A percentile compares a stretch with the other conserved stretches of the same genome.
Conservation (phyloP, 2,329 filamentous ascomycete species). For the Penicillium sp. region DNA sequence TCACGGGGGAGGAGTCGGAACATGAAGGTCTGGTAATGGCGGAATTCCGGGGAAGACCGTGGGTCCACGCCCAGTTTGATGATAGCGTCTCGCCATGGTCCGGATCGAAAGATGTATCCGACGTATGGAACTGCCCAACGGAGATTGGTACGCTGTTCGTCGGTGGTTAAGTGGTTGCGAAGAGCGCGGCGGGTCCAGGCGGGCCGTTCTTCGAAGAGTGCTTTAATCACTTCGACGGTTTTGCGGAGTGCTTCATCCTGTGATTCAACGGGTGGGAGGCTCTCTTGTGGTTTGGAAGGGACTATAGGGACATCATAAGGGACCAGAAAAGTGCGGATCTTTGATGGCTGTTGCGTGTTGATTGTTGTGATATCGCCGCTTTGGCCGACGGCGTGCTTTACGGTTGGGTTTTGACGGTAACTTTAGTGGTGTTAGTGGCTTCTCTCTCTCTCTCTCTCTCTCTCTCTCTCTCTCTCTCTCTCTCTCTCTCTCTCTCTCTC, state of each 20-base stretch:
- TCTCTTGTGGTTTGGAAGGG: constrained; percentile 64
- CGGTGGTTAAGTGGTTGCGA: constrained; percentile 67
- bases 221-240: constrained; percentile 66
- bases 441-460: not conserved
- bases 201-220: constrained; percentile 73
- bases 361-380: constrained; percentile 63
- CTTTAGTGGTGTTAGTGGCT: constrained; percentile 49
- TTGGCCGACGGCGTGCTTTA: constrained; percentile 64
- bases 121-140: constrained; percentile 80
- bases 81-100: constrained; percentile 88
- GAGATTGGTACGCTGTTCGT: constrained; percentile 59
- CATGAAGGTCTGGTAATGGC: constrained; percentile 85
- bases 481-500: not conserved
- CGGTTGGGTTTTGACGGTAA: constrained; percentile 84
- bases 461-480: not conserved
- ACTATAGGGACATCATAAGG: constrained; percentile 65
- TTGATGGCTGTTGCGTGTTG: constrained; percentile 61
- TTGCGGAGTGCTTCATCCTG: constrained; percentile 64
- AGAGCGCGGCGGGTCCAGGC: constrained; percentile 86
- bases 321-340: constrained; percentile 62
- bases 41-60: constrained; percentile 73
- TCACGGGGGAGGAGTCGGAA: constrained; percentile 67
- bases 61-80: constrained; percentile 87
- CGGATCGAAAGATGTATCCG: constrained; percentile 89
- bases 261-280: constrained; percentile 55